Evolutionary conservation across 1,284 basidiomycete genomes (phyloP), one percentile per base, ranked within the genome.

Genomic region (Fomes fomentarius): DNA sequence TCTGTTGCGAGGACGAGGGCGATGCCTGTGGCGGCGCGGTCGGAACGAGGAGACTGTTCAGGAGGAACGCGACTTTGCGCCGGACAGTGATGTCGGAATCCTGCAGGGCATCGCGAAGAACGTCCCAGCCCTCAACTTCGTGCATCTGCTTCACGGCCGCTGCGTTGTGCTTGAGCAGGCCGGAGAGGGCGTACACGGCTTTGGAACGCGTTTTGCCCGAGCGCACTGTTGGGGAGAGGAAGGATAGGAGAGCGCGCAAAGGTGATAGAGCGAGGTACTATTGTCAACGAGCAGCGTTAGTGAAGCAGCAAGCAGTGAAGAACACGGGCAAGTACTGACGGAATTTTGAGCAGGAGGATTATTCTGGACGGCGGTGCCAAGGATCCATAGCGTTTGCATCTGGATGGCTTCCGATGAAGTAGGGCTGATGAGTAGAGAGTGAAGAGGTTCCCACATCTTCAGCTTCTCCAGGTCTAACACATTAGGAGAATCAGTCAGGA

Each of bases 301-400:
- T n/a, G n/a, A n/a, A n/a, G n/a, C n/a, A n/a, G n/a, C n/a, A n/a
- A n/a, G n/a, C 15, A 15, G 26, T 42, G 12, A 41, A 31, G 11
- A 34, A n/a, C 35, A 37, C 12, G 28, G 28, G 30, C 31, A 31
- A 6, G 33, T 10, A 81, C 89, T 65, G 66, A 97, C 93, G 1
- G 89, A 84, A 45, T 84, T 80, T 67, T 98, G 96, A 0, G 94
- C 94, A 49, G 89, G 82, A 4, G 93, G 91, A 65, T 98, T 99
- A 71, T 99, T 98, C 71, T 98, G 96, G 1, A 96, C 74, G 0
- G 96, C 95, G 0, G 96, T 98, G 4, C 96, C 96, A 17, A 93
- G 80, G 8, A 98, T 89, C 96, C 96, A 98, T 11, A 95, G 77
- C 0, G 88, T 85, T 53, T 93, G 87, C 45, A 82, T 76, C 61